Conservation (phyloP, 2,329 filamentous ascomycete species). For the Hirsutella rhossiliensis region DNA sequence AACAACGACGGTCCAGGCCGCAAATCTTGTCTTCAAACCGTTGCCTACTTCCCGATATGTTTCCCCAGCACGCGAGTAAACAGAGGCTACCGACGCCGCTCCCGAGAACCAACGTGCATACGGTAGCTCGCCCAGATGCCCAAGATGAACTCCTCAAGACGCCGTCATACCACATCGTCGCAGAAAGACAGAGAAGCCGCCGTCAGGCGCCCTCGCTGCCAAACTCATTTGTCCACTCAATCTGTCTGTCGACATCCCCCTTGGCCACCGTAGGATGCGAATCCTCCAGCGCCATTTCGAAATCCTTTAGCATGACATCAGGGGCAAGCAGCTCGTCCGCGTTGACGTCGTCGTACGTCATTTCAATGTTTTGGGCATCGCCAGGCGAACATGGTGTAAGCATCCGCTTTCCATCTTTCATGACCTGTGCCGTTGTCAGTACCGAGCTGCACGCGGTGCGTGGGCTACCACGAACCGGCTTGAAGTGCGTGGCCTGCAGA, state of each 20-base stretch:
- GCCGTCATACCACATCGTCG: slow-evolving; percentile 14
- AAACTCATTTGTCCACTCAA: slow-evolving; percentile 94
- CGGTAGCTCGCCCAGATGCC: slow-evolving; percentile 9
- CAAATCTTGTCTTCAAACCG: background rate
- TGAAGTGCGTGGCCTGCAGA: slow-evolving; percentile 95
- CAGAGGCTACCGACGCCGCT: background rate
- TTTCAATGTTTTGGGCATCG: slow-evolving; percentile 73
- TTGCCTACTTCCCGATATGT: slow-evolving; percentile 1
- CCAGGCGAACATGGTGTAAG: slow-evolving; percentile 90
- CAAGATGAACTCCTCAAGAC: slow-evolving; percentile 16
- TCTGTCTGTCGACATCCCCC: slow-evolving; percentile 72
- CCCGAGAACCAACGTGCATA: slow-evolving; percentile 5
- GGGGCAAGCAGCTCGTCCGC: slow-evolving; percentile 79
- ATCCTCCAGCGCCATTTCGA: slow-evolving; percentile 80
- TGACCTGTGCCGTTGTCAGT: slow-evolving; percentile 40
- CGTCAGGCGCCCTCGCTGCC: slow-evolving; percentile 67
- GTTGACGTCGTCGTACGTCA: slow-evolving; percentile 84
- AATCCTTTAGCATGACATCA: slow-evolving; percentile 78
- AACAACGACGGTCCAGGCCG: background rate
- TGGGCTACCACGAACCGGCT: slow-evolving; percentile 49
- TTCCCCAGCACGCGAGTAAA: background rate
- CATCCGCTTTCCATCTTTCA: slow-evolving; percentile 53
- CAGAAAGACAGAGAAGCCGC: slow-evolving; percentile 2
- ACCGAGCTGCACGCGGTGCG: background rate
- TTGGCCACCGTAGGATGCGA: slow-evolving; percentile 82